Base-by-base conservation (phyloP, 75 land plant genomes). In the Pinus albicaulis region DNA sequence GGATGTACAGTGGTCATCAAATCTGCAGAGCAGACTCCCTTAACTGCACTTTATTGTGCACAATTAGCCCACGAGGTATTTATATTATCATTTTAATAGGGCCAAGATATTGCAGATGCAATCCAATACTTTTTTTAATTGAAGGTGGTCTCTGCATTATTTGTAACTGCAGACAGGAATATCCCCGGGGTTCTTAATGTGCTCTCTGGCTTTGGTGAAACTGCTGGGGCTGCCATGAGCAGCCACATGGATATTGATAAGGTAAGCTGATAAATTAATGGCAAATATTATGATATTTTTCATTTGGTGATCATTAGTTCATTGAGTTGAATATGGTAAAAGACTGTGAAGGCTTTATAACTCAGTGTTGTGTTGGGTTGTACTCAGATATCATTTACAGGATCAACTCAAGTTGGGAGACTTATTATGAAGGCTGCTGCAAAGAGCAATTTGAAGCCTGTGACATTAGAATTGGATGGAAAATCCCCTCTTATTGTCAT, bases 241-340 rank as follows among this genome's bases (percentile, higher is more conserved):
- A 85, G 86, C 76, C 99, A 96, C 78, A 93, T 91, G 94, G 99
- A 96, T 79, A 77, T 96, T 44, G 98, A 96, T 71, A 84, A 79
- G 72, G 93, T 96, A 68, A 75, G 11, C 36, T 38, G 0, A 38
- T 38, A 38, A 0, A 5, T 6, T 38, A 38, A 38, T 38, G 41
- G 41, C 41, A 13, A 10, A 70, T 17, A 0, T 2, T 28, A 63
- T 64, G 19, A 44, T 48, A 48, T 48, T 10, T 48, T 10, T 48
- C 11, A 48, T 48, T 44, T 44, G 7, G 7, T 7, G 48, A 44
- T 44, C 7, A 44, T 44, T 44, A 0, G 8, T 44, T 41, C 44
- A 44, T 44, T 22, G 28, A 20, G 0, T 68, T 26, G 59, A 31
- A 23, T 76, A 8, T 28, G 10, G 52, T 44, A 12, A 48, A 10